phyloP scores from a whole-genome alignment of 148 eudicot species.

The Camellia japonica region DNA sequence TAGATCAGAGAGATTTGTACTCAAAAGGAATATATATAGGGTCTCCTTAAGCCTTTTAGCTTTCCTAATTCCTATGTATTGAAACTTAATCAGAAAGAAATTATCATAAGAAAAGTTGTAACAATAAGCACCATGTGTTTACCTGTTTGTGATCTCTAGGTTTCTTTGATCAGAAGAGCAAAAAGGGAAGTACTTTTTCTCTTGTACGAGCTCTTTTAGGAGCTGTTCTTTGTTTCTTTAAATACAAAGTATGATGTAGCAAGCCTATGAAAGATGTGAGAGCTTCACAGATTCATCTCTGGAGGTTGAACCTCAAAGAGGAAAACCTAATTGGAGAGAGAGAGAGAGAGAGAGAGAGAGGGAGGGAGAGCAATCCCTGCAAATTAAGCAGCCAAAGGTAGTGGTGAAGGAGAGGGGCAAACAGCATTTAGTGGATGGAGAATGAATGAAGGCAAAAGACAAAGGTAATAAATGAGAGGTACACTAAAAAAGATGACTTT shows the following conservation, averaged over 20 bases:
- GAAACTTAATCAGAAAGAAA: not conserved
- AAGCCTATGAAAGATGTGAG: not conserved
- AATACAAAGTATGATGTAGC: not conserved
- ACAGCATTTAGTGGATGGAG: slow-evolving; percentile 36
- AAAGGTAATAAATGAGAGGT: slow-evolving; percentile 36
- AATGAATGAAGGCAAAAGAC: slow-evolving; percentile 38
- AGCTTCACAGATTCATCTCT: slow-evolving; percentile 12
- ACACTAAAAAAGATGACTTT: slow-evolving; percentile 30
- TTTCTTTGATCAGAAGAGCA: slow-evolving; percentile 17
- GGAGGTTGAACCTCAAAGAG: not conserved
- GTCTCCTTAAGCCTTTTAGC: not conserved
- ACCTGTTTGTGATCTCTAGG: slow-evolving; percentile 5
- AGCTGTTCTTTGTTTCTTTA: not conserved
- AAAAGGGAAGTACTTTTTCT: slow-evolving; percentile 17
- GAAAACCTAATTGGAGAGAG: slow-evolving; percentile 47
- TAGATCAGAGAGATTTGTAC: slow-evolving; percentile 5
- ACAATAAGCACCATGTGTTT: not conserved
- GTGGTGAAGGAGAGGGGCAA: slow-evolving; percentile 29
- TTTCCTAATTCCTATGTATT: not conserved
- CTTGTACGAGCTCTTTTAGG: slow-evolving; percentile 5
- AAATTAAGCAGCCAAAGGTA: slow-evolving; percentile 28
- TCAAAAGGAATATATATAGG: not conserved
- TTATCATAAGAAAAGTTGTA: not conserved
- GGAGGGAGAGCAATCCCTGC: not conserved
- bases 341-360: not conserved